phyloP scores from a whole-genome alignment of 495 filamentous ascomycete genomes.

The Aspergillus avenaceus region DNA sequence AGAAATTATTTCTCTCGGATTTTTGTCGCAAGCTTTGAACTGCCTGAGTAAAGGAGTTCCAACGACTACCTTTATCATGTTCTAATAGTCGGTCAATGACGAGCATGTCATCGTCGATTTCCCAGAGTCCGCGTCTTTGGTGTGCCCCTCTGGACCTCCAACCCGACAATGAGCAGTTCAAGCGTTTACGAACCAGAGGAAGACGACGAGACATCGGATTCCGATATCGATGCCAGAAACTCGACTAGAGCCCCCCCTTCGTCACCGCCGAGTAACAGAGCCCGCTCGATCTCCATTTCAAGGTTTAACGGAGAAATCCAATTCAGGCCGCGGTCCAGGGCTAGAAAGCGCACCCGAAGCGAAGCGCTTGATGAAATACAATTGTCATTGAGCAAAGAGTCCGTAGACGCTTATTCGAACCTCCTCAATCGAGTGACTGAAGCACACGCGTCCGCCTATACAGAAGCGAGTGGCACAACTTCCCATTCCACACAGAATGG shows the following conservation, averaged over 20 bases:
- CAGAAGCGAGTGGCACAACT: constrained; percentile 8
- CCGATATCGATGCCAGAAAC: constrained; percentile 9
- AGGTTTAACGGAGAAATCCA: background rate
- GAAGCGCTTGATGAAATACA: constrained; percentile 9
- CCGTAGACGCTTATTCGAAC: constrained; percentile 45
- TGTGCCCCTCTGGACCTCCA: constrained; percentile 9
- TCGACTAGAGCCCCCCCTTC: constrained; percentile 7
- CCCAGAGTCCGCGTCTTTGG: constrained; percentile 15
- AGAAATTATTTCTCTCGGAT: constrained; percentile 6
- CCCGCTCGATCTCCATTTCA: background rate
- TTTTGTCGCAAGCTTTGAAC: constrained; percentile 10
- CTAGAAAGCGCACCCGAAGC: constrained; percentile 3
- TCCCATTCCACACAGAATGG: constrained; percentile 56
- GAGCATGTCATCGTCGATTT: constrained; percentile 26
- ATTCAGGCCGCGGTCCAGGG: background rate
- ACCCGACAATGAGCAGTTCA: constrained; percentile 37
- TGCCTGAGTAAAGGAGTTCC: background rate
- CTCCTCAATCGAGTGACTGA: constrained; percentile 55
- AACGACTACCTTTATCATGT: background rate
- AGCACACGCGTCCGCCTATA: constrained; percentile 23
- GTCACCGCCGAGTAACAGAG: background rate
- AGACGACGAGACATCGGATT: constrained; percentile 31
- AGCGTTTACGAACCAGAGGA: constrained; percentile 24
- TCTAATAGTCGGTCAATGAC: background rate
- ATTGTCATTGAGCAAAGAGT: constrained; percentile 5